Evolutionary conservation across 371 early-diverging fungal genomes (phyloP).

Genomic region (Lichtheimia ornata): DNA sequence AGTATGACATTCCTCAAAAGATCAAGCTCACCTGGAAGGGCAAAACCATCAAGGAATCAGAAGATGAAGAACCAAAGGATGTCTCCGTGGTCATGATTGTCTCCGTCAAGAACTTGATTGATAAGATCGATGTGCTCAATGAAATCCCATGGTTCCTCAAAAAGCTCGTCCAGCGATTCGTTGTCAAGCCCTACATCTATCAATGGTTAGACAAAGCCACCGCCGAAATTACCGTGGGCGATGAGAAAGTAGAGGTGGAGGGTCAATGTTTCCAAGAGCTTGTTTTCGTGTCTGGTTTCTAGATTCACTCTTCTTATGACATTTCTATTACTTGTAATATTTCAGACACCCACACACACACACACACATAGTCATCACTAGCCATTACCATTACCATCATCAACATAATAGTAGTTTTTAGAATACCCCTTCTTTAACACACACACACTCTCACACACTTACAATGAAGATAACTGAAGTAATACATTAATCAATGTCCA

Average conservation of each 20-base stretch:
- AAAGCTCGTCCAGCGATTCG: slow-evolving; percentile 87
- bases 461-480: too few relatives aligned
- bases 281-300: slow-evolving; percentile 57
- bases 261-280: slow-evolving; percentile 75
- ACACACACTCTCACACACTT: too few relatives aligned
- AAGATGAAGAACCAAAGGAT: slow-evolving; percentile 54
- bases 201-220: slow-evolving; percentile 79
- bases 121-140: slow-evolving; percentile 84
- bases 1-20: slow-evolving; percentile 78
- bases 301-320: background rate
- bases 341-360: too few relatives aligned
- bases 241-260: slow-evolving; percentile 54
- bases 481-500: too few relatives aligned
- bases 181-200: slow-evolving; percentile 94
- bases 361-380: too few relatives aligned
- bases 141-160: slow-evolving; percentile 89
- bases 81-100: slow-evolving; percentile 66
- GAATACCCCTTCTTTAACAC: too few relatives aligned
- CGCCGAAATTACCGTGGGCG: slow-evolving; percentile 67
- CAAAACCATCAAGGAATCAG: slow-evolving; percentile 58
- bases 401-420: too few relatives aligned
- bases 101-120: slow-evolving; percentile 60
- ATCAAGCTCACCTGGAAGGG: slow-evolving; percentile 76
- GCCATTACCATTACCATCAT: too few relatives aligned
- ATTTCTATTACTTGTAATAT: too few relatives aligned